Evolutionary conservation across 2,329 filamentous ascomycete species (phyloP).

Genomic region (Phaeoacremonium minimum): DNA sequence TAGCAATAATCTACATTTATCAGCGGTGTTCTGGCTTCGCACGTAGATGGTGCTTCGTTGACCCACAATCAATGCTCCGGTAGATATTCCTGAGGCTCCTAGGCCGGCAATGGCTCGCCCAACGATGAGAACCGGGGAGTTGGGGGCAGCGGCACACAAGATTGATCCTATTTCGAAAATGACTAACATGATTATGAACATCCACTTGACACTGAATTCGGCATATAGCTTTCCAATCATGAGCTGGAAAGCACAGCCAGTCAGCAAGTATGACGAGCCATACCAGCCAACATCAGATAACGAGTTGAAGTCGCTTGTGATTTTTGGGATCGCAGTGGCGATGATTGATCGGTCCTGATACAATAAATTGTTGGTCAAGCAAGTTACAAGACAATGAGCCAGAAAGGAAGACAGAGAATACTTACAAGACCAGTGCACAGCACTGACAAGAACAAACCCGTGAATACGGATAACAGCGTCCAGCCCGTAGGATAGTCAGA

Average conservation of each 20-base stretch:
- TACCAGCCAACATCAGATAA: conserved; percentile 29
- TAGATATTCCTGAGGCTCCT: conserved; percentile 29
- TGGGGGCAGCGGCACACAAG: conserved; percentile 29
- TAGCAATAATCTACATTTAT: neutral
- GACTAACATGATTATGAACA: neutral
- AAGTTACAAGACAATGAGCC: too few species aligned
- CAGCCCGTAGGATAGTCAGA: neutral
- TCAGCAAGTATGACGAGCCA: conserved; percentile 20
- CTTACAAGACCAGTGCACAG: conserved; percentile 1
- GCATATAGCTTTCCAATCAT: conserved; percentile 10
- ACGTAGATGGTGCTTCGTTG: neutral
- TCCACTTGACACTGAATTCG: conserved; percentile 5
- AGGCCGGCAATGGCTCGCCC: conserved; percentile 34
- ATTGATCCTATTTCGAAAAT: conserved; percentile 13
- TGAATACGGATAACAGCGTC: neutral
- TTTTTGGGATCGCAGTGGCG: conserved; percentile 15
- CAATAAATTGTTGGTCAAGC: neutral
- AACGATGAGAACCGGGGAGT: conserved; percentile 34
- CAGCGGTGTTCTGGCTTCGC: too few species aligned
- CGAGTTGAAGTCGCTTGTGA: conserved; percentile 24
- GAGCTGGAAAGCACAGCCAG: conserved; percentile 4
- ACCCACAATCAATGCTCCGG: conserved; percentile 1
- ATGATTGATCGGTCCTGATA: neutral
- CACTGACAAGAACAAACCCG: neutral
- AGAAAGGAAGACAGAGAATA: too few species aligned